Evolutionary conservation across 176 grass and related monocot genomes (phyloP).

Genomic region (Stipa capillata): DNA sequence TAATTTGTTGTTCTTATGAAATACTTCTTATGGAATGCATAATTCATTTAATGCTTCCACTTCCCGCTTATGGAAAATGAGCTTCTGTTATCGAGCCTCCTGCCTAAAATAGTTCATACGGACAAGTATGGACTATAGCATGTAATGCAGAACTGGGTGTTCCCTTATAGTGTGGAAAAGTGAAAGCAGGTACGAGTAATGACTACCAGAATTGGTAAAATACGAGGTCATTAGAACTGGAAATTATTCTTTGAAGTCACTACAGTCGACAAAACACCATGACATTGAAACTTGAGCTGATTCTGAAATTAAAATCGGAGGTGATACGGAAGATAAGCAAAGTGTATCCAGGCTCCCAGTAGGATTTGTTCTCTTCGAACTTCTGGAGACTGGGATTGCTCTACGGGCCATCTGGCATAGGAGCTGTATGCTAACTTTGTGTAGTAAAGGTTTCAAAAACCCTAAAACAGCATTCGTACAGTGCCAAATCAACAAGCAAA

Average conservation of each 20-base stretch:
- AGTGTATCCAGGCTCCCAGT: neutral
- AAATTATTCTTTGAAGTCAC: neutral
- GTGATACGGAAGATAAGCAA: neutral
- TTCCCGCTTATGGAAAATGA: neutral
- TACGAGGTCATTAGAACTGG: neutral
- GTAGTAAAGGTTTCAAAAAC: neutral
- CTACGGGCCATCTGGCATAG: neutral
- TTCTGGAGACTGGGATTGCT: neutral
- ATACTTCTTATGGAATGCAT: neutral
- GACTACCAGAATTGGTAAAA: neutral
- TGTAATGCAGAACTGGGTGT: neutral
- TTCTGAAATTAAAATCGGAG: neutral
- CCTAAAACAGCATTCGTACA: neutral
- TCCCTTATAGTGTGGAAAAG: neutral
- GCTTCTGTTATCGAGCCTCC: neutral
- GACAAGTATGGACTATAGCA: neutral
- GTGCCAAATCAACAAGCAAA: conserved; percentile 14
- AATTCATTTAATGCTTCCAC: neutral
- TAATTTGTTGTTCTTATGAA: too few relatives aligned
- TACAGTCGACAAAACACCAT: neutral
- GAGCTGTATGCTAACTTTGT: neutral
- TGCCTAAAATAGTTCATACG: neutral
- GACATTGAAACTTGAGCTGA: neutral
- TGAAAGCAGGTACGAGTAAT: neutral
- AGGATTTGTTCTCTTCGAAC: neutral